Evolutionary conservation across 306 rosid species (phyloP), one percentile per base, ranked within the genome.

Genomic region (Herpetospermum pedunculosum): DNA sequence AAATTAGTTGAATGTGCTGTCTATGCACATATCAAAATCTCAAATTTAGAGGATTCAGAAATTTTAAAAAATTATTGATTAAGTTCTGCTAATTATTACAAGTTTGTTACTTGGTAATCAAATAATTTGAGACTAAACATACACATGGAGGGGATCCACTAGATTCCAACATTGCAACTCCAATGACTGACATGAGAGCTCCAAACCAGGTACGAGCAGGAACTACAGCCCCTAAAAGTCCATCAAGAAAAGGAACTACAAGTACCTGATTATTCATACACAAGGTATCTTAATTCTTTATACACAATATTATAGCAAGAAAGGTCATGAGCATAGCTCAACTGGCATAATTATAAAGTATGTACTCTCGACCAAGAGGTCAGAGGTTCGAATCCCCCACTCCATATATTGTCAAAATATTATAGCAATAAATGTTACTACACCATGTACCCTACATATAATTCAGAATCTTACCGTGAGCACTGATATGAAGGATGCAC

Each of bases 211-310:
- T 88, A 68, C 81, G 83, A 40, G 88, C 74, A 19, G 96, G 94
- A 77, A 86, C 75, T 14, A 78, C 75, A 8, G 88, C 87, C 78
- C 96, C 94, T 63, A 86, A 76, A 81, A 90, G 26, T 30, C 96
- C 94, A 84, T 90, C 96, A 81, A 88, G 88, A 71, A 88, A 77
- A 23, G 96, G 96, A 83, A 90, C 96, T 80, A 90, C 85, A 80
- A 90, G 79, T 40, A 90, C 91, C 96, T 88, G 84, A 73, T 67
- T 70, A 71, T 71, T 37, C 14, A 73, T 19, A 77, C 60, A 67
- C 25, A 49, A 44, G 25, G 25, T 58, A 78, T 79, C 76, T 80
- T 84, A 78, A n/a, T n/a, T n/a, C n/a, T n/a, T n/a, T n/a, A n/a
- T n/a, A n/a, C 57, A 76, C 58, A 46, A 59, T 70, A 67, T 23